Conservation (phyloP, 2,329 filamentous ascomycete genomes). For the Talaromyces sp. region DNA sequence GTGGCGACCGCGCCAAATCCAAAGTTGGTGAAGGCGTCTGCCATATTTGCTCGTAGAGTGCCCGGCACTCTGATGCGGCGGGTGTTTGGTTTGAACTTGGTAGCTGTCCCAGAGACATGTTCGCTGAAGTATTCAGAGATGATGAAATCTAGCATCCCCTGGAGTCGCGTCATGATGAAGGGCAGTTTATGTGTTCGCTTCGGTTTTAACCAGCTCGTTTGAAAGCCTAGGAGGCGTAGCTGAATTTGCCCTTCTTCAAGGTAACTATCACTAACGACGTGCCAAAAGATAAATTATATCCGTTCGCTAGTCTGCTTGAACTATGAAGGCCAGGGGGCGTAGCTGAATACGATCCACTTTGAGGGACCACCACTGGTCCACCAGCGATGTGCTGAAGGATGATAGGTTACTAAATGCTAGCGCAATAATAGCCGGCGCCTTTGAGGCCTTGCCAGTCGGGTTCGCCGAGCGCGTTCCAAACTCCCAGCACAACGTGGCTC, state of each 20-base stretch:
- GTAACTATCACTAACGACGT: background rate
- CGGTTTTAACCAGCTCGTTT: background rate
- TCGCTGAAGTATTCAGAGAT: background rate
- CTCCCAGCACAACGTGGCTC: background rate
- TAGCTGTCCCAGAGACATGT: background rate
- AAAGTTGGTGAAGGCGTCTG: constrained; percentile 2
- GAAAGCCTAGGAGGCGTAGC: background rate
- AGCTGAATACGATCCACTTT: too few species aligned
- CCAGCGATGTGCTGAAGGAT: too few species aligned
- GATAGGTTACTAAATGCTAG: too few species aligned
- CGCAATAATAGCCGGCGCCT: too few species aligned
- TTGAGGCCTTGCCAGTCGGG: background rate
- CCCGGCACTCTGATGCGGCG: constrained; percentile 1
- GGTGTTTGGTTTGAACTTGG: background rate
- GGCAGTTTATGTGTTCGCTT: background rate
- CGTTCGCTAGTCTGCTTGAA: background rate
- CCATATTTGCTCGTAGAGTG: constrained; percentile 2
- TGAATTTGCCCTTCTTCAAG: background rate
- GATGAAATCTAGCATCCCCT: background rate
- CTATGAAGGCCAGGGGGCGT: too few species aligned
- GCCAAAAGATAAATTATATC: background rate
- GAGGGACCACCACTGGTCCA: too few species aligned
- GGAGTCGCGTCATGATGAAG: background rate
- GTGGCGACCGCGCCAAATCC: background rate
- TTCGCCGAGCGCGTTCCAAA: background rate